Evolutionary conservation across 1,284 basidiomycete genomes (phyloP).

Genomic region (Amylostereum areolatum): DNA sequence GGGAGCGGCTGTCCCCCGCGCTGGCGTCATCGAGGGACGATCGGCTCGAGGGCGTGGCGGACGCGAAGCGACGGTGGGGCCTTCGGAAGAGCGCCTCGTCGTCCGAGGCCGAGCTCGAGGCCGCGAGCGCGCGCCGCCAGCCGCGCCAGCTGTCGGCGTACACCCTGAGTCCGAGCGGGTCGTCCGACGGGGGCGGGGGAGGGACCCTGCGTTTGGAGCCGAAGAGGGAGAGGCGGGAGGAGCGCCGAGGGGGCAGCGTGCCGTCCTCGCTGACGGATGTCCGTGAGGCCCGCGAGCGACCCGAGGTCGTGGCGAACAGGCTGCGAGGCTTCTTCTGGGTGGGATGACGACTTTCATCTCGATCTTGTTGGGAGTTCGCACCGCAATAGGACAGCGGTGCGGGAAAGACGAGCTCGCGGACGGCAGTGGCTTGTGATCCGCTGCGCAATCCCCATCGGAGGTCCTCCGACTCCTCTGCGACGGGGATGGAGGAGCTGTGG

Average conservation of each 20-base stretch:
- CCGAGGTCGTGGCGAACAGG: conserved; percentile 1
- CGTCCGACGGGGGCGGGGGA: conserved; percentile 42
- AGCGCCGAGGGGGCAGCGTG: conserved; percentile 3
- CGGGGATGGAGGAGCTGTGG: conserved; percentile 43
- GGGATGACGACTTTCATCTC: no score
- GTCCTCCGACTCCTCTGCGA: conserved; percentile 38
- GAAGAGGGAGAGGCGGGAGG: conserved; percentile 30
- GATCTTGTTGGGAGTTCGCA: no score
- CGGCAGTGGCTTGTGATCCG: conserved; percentile 18
- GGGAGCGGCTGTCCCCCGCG: conserved; percentile 27
- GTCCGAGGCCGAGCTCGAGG: conserved; percentile 26
- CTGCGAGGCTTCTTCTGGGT: not conserved
- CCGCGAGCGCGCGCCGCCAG: conserved; percentile 36
- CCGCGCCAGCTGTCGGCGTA: conserved; percentile 52
- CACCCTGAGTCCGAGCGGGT: conserved; percentile 45
- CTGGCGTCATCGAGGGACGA: conserved; percentile 33
- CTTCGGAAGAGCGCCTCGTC: conserved; percentile 29
- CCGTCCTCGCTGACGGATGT: not conserved
- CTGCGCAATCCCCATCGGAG: conserved; percentile 20
- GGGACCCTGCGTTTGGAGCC: conserved; percentile 23
- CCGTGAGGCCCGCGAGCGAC: not conserved
- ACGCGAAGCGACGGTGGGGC: conserved; percentile 32
- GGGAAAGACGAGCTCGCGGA: conserved; percentile 64
- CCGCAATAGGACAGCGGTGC: conserved; percentile 45
- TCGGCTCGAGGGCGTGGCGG: conserved; percentile 34